Base-by-base conservation (phyloP, 176 grass and related monocot genomes). In the Guadua angustifolia region DNA sequence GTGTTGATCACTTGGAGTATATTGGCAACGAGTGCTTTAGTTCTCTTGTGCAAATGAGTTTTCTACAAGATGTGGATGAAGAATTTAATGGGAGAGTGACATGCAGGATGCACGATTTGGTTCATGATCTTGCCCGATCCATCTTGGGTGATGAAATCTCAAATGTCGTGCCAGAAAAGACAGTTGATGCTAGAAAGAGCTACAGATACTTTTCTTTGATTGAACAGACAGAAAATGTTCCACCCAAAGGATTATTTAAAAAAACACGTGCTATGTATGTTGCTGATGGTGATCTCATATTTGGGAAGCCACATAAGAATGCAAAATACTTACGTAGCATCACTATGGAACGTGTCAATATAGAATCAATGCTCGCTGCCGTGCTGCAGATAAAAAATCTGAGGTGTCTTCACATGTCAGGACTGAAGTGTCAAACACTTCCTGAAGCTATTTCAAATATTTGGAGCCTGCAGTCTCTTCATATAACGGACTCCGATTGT, bases 41-140 rank as follows among this genome's bases (percentile, higher is more conserved):
- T 1, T 36, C 69, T 40, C 74, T 87, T 22, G 44, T 87, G 16
- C 21, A 79, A 68, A 4, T 75, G 32, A 74, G 14, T 50, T 87
- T 87, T 56, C 13, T 81, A 9, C 69, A 81, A 42, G 59, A 74
- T 25, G 7, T 33, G 13, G 0, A 2, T 1, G 39, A 42, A 75
- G 5, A 0, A 5, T 0, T 1, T 17, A 0, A 24, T 1, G 10
- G 14, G 0, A 17, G 24, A 15, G 5, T 79, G 9, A 21, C 0
- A 16, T 79, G 57, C 49, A 71, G 2, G 22, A 71, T 85, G 73
- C 73, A 85, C 49, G 80, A 60, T 44, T 17, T 73, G 18, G 53
- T 83, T 49, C 64, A 83, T 14, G 83, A 85, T 65, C 72, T 78
- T 29, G 61, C 61, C 45, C 69, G 47, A 14, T 69, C 46, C 21